Percentiles rank a stretch among this genome's conserved stretches.
phyloP scores from a whole-genome alignment of 2,329 filamentous ascomycete species.

The Alternaria sp. region DNA sequence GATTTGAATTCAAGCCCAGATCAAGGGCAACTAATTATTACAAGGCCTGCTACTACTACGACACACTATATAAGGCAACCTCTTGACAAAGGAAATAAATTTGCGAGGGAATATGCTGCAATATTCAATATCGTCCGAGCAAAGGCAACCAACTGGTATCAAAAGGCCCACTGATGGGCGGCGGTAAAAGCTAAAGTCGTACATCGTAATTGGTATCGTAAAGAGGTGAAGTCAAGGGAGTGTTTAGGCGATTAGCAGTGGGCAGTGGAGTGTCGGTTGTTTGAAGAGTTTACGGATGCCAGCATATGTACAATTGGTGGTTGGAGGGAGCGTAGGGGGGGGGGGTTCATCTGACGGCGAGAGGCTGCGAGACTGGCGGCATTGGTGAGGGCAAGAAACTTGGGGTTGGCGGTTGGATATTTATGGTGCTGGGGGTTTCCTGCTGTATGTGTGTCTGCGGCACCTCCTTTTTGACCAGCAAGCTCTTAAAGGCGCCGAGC shows the following conservation, averaged over 20 bases:
- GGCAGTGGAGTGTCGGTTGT: background rate
- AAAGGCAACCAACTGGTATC: conserved; percentile 13
- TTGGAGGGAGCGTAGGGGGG: background rate
- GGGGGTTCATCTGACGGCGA: conserved; percentile 14
- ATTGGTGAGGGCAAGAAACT: conserved; percentile 8
- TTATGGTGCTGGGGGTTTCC: conserved; percentile 20
- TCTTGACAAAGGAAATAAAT: conserved; percentile 14
- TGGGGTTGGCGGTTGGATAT: conserved; percentile 23
- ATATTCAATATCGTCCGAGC: conserved; percentile 16
- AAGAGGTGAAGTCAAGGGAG: conserved; percentile 4
- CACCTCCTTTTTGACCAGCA: conserved; percentile 72
- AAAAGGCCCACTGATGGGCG: conserved; percentile 9
- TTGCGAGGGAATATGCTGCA: conserved; percentile 8
- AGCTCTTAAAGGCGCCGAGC: conserved; percentile 89
- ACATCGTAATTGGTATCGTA: conserved; percentile 19
- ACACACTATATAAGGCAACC: conserved; percentile 7
- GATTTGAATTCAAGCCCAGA: conserved; percentile 14
- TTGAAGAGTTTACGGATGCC: conserved; percentile 7
- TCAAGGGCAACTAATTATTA: conserved; percentile 15
- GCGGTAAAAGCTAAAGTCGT: conserved; percentile 8
- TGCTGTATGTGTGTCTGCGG: conserved; percentile 36
- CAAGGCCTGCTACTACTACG: conserved; percentile 17
- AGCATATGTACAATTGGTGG: conserved; percentile 18
- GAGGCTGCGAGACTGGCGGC: conserved; percentile 18
- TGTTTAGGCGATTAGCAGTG: conserved; percentile 16